Base-by-base conservation (phyloP, 1,284 basidiomycete species). In the Fomitopsis betulina region DNA sequence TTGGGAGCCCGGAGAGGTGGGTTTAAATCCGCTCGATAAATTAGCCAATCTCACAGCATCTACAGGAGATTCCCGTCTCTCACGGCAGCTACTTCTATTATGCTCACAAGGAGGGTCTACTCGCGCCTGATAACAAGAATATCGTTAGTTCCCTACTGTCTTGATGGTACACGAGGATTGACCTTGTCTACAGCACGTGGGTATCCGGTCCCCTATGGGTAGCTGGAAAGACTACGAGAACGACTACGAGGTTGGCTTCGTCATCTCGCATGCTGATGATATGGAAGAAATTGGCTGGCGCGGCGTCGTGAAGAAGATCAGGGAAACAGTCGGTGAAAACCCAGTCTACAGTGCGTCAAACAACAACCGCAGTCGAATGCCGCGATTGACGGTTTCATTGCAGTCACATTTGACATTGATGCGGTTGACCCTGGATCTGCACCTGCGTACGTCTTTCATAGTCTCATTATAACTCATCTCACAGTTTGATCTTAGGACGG, bases 71-170 rank as follows among this genome's bases (percentile, higher is more conserved):
- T 23, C 71, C 71, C 5, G 69, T 73, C 38, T 71, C 66, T 32
- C 75, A 76, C 59, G 75, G 75, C 8, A 72, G 69, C 55, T 76
- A 75, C 68, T 77, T 77, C 67, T 76, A 67, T 66, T 74, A 75
- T 53, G 76, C 76, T 0, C 60, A 69, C 38, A 62, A 75, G 30
- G 75, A 77, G 59, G 74, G 75, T 17, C 68, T 76, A 3, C 67
- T 72, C 21, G 72, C 75, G 32, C 58, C 70, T 13, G 71, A 76
- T 63, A 68, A 70, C 49, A 66, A 71, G 54, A 75, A 75, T 58
- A 73, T 76, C 53, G 75, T 76, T 54, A 53, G 74, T 39, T 52
- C 38, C 21, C 3, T 19, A 19, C 39, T 1, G 12, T 33, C 23
- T 25, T 1, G 19, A 21, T 5, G 3, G 3, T 3, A 21, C 43